Conservation (phyloP, 352 stramenopile genomes). For the Pythium diclinum region DNA sequence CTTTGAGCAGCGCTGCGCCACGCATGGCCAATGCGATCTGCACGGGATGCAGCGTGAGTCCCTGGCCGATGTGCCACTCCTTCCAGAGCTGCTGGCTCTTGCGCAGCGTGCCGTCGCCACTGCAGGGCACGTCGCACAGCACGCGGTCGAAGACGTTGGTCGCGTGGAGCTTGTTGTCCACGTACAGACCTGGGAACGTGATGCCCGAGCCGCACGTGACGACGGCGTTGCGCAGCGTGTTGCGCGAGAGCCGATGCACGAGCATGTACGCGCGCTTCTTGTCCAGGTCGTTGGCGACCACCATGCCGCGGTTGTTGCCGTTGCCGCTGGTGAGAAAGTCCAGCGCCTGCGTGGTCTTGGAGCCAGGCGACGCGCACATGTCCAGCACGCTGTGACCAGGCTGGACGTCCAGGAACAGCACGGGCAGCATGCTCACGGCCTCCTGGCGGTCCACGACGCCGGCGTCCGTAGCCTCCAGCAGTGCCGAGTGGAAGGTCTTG, state of each 20-base stretch:
- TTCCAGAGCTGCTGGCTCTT: conserved; percentile 96
- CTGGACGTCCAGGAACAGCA: conserved; percentile 94
- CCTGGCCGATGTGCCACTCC: conserved; percentile 91
- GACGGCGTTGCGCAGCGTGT: conserved; percentile 81
- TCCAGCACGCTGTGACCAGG: conserved; percentile 78
- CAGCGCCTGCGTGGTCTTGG: conserved; percentile 98
- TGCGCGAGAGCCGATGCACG: conserved; percentile 90
- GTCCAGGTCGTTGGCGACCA: conserved; percentile 97
- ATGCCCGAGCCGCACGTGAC: conserved; percentile 94
- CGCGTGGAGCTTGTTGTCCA: conserved; percentile 32
- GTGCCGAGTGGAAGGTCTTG: conserved; percentile 88
- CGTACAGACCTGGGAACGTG: conserved; percentile 91
- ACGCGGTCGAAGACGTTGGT: conserved; percentile 97
- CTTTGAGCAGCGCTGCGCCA: conserved; percentile 86
- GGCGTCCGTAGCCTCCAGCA: conserved; percentile 90
- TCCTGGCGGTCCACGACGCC: conserved; percentile 97
- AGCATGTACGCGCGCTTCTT: conserved; percentile 98
- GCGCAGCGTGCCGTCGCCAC: conserved; percentile 96
- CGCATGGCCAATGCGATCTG: conserved; percentile 93
- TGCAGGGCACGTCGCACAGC: conserved; percentile 98
- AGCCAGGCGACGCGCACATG: conserved; percentile 96
- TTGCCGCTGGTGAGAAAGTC: conserved; percentile 61
- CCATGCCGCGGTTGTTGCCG: conserved; percentile 47
- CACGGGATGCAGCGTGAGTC: conserved; percentile 90
- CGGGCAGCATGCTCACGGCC: conserved; percentile 97